Conservation (phyloP, 164 flowering plant genomes). For the Vitis cinerea region DNA sequence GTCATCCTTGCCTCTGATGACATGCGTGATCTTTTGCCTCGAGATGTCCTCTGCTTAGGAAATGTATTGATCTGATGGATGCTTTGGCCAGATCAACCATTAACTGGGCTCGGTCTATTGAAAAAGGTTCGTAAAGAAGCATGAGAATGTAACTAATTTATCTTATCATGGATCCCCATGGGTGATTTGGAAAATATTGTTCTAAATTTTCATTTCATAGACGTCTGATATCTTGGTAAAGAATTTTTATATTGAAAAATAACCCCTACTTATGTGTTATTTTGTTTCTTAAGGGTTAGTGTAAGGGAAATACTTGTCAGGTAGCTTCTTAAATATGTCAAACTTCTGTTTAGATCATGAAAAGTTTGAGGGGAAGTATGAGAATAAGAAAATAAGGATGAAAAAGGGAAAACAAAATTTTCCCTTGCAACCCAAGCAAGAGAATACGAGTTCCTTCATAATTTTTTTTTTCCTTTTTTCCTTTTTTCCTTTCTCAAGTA, state of each 20-base stretch:
- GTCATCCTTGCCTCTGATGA: constrained; percentile 40
- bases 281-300: not conserved
- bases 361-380: no score
- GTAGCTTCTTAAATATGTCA: not conserved
- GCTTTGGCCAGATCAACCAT: constrained; percentile 30
- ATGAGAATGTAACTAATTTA: not conserved
- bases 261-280: not conserved
- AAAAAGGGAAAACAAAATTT: no score
- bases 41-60: constrained; percentile 36
- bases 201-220: not conserved
- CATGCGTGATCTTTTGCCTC: constrained; percentile 30
- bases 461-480: no score
- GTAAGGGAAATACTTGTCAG: not conserved
- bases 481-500: no score
- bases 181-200: not conserved
- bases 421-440: no score
- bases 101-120: constrained; percentile 22
- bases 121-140: constrained; percentile 12
- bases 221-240: not conserved
- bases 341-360: no score
- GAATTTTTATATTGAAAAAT: not conserved
- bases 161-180: not conserved
- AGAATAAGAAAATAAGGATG: no score
- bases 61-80: constrained; percentile 37
- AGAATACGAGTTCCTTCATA: no score